Conservation (phyloP, 2,329 filamentous ascomycete species). For the Cercospora canescens region DNA sequence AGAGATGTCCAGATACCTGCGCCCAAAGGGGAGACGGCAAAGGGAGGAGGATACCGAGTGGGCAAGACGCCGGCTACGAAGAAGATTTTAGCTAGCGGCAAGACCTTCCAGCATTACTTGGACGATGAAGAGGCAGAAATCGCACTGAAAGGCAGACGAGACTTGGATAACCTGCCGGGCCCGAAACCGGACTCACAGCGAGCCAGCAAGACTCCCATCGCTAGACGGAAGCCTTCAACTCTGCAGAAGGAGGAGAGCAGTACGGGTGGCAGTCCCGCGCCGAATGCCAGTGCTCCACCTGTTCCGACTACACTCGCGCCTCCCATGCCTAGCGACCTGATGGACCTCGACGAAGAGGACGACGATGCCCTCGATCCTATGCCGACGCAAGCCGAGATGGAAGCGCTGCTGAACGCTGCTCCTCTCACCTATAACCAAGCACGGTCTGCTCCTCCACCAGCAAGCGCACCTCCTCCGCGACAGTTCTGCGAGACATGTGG, state of each 20-base stretch:
- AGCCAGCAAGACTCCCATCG: conserved; percentile 39
- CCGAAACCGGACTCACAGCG: conserved; percentile 24
- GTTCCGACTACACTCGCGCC: conserved; percentile 17
- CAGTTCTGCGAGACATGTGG: conserved; percentile 78
- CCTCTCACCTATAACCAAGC: conserved; percentile 70
- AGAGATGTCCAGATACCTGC: conserved; percentile 64
- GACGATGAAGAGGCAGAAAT: conserved; percentile 72
- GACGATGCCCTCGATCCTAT: conserved; percentile 22
- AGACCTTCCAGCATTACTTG: conserved; percentile 80
- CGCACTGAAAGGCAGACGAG: conserved; percentile 36
- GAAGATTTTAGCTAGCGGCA: conserved; percentile 76
- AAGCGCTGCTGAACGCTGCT: conserved; percentile 62
- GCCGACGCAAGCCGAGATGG: conserved; percentile 54
- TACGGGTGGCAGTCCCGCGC: conserved; percentile 30
- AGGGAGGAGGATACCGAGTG: conserved; percentile 40
- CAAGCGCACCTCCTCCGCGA: conserved; percentile 53
- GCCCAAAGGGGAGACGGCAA: conserved; percentile 50
- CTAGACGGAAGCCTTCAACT: conserved; percentile 29
- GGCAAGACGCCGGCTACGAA: conserved; percentile 71
- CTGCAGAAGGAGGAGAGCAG: conserved; percentile 29
- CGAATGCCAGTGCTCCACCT: conserved; percentile 11
- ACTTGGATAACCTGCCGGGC: conserved; percentile 21
- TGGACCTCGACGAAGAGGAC: conserved; percentile 45
- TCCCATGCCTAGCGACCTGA: conserved; percentile 36
- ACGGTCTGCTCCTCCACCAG: conserved; percentile 42